Conservation (phyloP, 2,329 filamentous ascomycete genomes). For the Leptographium galeiforme region DNA sequence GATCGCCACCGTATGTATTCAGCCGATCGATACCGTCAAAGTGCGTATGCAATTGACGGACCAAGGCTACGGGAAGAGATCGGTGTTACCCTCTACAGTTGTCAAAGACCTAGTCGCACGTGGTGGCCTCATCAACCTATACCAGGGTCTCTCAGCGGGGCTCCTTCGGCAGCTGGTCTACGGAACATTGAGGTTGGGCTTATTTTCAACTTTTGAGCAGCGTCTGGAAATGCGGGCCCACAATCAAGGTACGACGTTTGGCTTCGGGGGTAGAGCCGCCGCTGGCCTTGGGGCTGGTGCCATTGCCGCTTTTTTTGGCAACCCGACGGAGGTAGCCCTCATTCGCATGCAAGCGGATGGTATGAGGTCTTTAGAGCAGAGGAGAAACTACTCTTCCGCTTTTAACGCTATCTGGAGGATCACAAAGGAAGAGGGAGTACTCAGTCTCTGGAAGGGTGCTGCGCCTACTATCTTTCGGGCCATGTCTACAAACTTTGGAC, state of each 20-base stretch:
- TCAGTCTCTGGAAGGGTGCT: constrained; percentile 76
- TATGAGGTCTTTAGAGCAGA: constrained; percentile 69
- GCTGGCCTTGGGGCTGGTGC: constrained; percentile 80
- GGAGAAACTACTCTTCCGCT: constrained; percentile 88
- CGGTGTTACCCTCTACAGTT: constrained; percentile 54
- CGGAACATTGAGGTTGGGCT: constrained; percentile 84
- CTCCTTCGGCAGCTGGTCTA: constrained; percentile 90
- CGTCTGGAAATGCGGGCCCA: constrained; percentile 42
- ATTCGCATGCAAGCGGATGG: constrained; percentile 98
- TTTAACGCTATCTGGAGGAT: constrained; percentile 75
- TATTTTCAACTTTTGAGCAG: constrained; percentile 90
- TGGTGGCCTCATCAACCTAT: constrained; percentile 79
- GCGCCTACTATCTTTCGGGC: constrained; percentile 84
- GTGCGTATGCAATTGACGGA: constrained; percentile 91
- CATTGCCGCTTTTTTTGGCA: constrained; percentile 84
- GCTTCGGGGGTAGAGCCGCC: constrained; percentile 73
- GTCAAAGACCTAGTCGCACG: constrained; percentile 73
- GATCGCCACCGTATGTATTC: constrained; percentile 81
- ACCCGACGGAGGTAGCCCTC: constrained; percentile 86
- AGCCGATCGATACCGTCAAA: constrained; percentile 97
- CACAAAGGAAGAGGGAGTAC: constrained; percentile 64
- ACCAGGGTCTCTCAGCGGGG: constrained; percentile 86
- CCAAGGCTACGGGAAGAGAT: constrained; percentile 47
- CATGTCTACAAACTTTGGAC: constrained; percentile 96
- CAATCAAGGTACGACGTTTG: constrained; percentile 53